Evolutionary conservation across 2,329 filamentous ascomycete genomes (phyloP), one percentile per base, ranked within the genome.

Genomic region (Karstenula rhodostoma): DNA sequence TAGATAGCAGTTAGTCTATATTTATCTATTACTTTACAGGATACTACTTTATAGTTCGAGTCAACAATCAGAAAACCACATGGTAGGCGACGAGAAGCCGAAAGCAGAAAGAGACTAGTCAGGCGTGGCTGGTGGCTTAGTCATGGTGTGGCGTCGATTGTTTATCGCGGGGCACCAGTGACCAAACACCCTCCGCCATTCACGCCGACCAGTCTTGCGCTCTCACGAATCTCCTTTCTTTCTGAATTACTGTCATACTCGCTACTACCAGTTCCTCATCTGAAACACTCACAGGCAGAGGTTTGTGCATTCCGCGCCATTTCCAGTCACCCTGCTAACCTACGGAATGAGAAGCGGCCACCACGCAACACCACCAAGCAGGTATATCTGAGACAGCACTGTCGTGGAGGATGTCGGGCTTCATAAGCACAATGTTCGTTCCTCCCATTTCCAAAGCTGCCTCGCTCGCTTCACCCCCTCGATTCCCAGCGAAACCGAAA

Each of bases 391-490:
- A 67, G 58, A 57, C 61, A 57, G 50, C 25, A 56, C 57, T 60
- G 61, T 56, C 42, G 52, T 43, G 48, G 32, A 82, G 73, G 69
- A 93, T 92, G 90, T 86, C 89, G 76, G 90, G 90, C 68, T 91
- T 93, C 81, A 90, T 93, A 75, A 92, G 89, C 69, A 93, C 91
- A 77, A 91, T 92, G 90, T 92, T 84, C 81, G 89, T 91, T 66
- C 72, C 71, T 35, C 58, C 67, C 65, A 66, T 73, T 62, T 62
- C 65, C 53, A 78, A 59, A 66, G 67, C 72, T 40, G 12, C 33
- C 0, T 32, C 22, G 19, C 12, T 22, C 25, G 37, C 37, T 60
- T 63, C 66, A 47, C 78, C 55, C 59, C 66, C 70, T 65, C 60
- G 60, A 60, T 75, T 72, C 69, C 71, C 64, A 63, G 61, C 70